Evolutionary conservation across 129 eudicot genomes (phyloP).

Genomic region (Helianthus annuus): DNA sequence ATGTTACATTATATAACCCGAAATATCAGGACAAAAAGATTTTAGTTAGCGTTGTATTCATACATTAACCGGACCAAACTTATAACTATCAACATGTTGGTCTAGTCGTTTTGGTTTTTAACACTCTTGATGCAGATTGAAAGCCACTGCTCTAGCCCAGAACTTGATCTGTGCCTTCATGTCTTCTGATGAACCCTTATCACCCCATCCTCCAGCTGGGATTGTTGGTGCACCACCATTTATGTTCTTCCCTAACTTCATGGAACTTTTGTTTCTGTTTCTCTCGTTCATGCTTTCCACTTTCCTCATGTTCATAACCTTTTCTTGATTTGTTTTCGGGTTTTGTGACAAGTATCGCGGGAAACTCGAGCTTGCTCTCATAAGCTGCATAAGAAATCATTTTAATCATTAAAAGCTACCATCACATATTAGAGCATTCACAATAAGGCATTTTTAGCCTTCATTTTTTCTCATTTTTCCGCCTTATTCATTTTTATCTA

Average conservation of each 20-base stretch:
- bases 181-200: slow-evolving; percentile 59
- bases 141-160: slow-evolving; percentile 95
- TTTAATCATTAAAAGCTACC: neutral
- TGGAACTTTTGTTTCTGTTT: slow-evolving; percentile 23
- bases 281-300: slow-evolving; percentile 32
- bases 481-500: no score
- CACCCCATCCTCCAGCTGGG: slow-evolving; percentile 40
- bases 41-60: slow-evolving; percentile 24
- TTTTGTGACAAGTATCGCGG: slow-evolving; percentile 40
- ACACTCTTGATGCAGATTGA: slow-evolving; percentile 66
- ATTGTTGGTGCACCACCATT: slow-evolving; percentile 37
- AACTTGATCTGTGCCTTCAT: slow-evolving; percentile 83
- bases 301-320: slow-evolving; percentile 31
- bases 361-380: slow-evolving; percentile 49
- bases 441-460: no score
- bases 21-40: slow-evolving; percentile 17
- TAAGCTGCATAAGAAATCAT: slow-evolving; percentile 26
- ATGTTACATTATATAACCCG: slow-evolving; percentile 17
- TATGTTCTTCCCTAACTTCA: slow-evolving; percentile 34
- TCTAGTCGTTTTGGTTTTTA: slow-evolving; percentile 15
- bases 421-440: neutral
- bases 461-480: no score
- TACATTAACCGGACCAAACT: slow-evolving; percentile 14
- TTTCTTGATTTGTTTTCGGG: slow-evolving; percentile 35
- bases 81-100: slow-evolving; percentile 29